Conservation (phyloP, 2,329 filamentous ascomycete genomes). For the Blumeria graminis region DNA sequence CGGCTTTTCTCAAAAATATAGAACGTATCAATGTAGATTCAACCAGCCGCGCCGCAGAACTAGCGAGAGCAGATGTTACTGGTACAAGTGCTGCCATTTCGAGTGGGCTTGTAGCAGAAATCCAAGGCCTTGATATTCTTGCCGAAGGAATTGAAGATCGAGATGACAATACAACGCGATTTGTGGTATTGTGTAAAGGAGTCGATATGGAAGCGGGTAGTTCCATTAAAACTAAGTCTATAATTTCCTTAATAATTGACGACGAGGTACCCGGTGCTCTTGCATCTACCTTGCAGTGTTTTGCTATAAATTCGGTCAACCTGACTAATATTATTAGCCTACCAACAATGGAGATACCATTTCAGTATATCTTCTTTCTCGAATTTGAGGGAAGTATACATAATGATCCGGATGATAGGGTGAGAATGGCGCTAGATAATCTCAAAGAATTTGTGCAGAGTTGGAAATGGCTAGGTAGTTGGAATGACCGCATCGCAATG, state of each 20-base stretch:
- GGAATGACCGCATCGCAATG: conserved; percentile 19
- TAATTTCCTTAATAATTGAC: conserved; percentile 64
- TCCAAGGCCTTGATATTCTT: conserved; percentile 45
- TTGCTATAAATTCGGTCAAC: conserved; percentile 49
- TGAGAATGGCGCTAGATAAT: conserved; percentile 34
- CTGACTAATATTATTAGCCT: conserved; percentile 77
- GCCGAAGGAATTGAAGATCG: conserved; percentile 47
- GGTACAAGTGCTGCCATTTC: conserved; percentile 55
- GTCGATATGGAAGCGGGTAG: conserved; percentile 6
- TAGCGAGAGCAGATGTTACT: conserved; percentile 34
- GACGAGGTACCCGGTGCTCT: conserved; percentile 60
- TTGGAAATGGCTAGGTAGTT: conserved; percentile 48
- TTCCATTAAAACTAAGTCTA: conserved; percentile 30
- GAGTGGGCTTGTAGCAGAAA: conserved; percentile 44
- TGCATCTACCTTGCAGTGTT: conserved; percentile 57
- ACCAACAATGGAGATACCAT: conserved; percentile 48
- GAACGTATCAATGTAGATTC: conserved; percentile 66
- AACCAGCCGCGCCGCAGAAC: conserved; percentile 64
- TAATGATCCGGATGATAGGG: conserved; percentile 28
- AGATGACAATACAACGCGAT: conserved; percentile 54
- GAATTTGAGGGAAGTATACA: conserved; percentile 49
- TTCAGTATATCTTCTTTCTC: conserved; percentile 89
- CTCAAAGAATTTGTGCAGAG: conserved; percentile 32
- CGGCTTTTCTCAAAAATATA: conserved; percentile 41
- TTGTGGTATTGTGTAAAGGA: conserved; percentile 34